These are phyloP conservation scores for Solanum chiquidenum DNA, from an alignment of 257 asterid species.

Conservation along the genomic window DNA sequence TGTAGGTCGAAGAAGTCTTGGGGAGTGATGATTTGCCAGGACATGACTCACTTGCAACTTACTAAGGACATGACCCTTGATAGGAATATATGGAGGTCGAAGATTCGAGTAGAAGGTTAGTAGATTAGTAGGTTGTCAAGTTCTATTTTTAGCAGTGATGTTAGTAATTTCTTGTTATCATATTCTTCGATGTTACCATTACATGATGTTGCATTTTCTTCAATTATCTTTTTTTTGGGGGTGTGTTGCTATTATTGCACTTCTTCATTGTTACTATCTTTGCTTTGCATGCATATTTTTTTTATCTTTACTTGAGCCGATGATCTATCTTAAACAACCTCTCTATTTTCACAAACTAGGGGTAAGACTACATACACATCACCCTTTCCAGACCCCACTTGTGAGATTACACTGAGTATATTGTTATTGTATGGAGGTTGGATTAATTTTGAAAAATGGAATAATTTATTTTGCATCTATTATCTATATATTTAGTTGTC, in stretches of 20 bases:
- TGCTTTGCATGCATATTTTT: neutral
- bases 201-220: neutral
- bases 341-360: neutral
- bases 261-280: neutral
- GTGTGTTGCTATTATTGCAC: neutral
- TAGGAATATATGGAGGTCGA: no score
- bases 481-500: neutral
- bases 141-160: neutral
- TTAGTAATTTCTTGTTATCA: neutral
- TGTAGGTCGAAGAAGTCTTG: neutral
- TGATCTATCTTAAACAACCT: neutral
- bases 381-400: neutral
- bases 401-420: neutral
- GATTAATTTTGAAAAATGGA: neutral
- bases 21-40: neutral
- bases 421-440: neutral
- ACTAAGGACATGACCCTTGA: neutral
- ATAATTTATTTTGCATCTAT: neutral
- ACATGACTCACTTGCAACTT: neutral
- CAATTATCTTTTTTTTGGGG: no score
- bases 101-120: neutral
- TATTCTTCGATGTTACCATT: neutral
- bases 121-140: neutral
- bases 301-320: neutral
- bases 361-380: no score